Base-by-base conservation (phyloP, 129 eudicot genomes). In the Glebionis coronaria region DNA sequence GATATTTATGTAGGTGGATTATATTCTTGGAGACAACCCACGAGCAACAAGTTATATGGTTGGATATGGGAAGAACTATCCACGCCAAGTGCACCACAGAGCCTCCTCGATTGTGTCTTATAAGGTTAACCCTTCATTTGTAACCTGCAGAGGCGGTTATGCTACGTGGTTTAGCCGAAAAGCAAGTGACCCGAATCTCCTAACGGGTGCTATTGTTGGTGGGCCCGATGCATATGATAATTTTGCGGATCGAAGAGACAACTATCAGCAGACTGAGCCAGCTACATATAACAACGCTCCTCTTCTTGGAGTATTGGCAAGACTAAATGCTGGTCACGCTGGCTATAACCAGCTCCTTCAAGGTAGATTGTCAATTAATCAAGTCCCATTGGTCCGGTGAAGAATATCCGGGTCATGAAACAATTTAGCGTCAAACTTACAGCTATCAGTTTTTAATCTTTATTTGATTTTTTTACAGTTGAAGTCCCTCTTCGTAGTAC, bases 331-430 rank as follows among this genome's bases (percentile, higher is more conserved):
- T 38, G 98, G 98, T 49, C 96, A 82, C 56, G 61, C 77, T 50
- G 98, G 95, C 21, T 85, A 92, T 63, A 92, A 77, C 79, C 98
- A 92, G 70, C 96, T 88, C 70, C 95, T 92, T 47, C 96, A 90
- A 57, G 95, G 96, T 85, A 78, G 53, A 14, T 31, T 38, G 35
- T 20, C 23, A 3, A 47, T 49, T 5, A 35, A 27, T 18, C 15
- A 16, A 16, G 13, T 12, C 21, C 40, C 21, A 31, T 31, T 31
- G 40, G 40, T 35, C 42, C 0, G 42, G 42, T 35, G 9, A 35
- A 35, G 42, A 6, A 6, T 38, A 55, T 54, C 13, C 3, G 49
- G 49, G 4, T 14, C 4, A 16, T 18, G 16, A 44, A 5, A 4
- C 13, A n/a, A 50, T 29, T 28, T 16, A 53, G 31, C 4, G 21